A percentile compares a stretch with the other conserved stretches of the same genome.
phyloP scores from a whole-genome alignment of 805 yeast genomes.

The Isabelozyma heimii region DNA sequence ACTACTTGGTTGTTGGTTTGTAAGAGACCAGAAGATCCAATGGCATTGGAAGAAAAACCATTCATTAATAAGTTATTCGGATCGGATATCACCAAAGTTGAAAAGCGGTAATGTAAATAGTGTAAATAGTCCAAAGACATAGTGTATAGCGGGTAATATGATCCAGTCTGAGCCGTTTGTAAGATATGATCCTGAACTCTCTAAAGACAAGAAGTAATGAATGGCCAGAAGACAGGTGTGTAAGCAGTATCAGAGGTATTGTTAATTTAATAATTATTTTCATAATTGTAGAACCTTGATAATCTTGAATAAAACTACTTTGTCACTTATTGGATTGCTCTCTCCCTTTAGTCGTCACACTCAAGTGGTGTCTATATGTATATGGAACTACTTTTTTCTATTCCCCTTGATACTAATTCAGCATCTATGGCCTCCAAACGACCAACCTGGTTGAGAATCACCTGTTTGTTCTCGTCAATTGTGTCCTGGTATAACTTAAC shows the following conservation, averaged over 20 bases:
- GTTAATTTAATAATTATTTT: no score
- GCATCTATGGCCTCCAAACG: conserved; percentile 43
- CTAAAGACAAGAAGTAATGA: no score
- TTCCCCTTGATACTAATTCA: conserved; percentile 47
- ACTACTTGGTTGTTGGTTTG: conserved; percentile 87
- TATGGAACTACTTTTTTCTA: conserved; percentile 3
- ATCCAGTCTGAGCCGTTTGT: no score
- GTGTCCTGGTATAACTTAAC: conserved; percentile 52
- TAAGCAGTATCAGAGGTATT: no score
- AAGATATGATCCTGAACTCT: no score
- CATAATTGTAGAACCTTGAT: no score
- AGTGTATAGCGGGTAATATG: neutral
- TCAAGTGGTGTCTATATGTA: neutral
- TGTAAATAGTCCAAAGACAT: conserved; percentile 1
- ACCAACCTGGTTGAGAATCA: conserved; percentile 49
- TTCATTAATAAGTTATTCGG: conserved; percentile 41
- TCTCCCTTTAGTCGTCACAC: no score
- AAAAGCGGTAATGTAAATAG: conserved; percentile 10
- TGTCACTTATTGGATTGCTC: no score
- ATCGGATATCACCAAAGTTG: conserved; percentile 26
- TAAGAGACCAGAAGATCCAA: conserved; percentile 67
- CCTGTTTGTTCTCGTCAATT: conserved; percentile 52
- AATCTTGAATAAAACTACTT: no score
- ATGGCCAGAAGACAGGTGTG: no score
- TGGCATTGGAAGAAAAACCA: conserved; percentile 41